Percentiles rank a stretch among this genome's conserved stretches.
phyloP scores from a whole-genome alignment of 352 stramenopile species.

The Globisporangium nagaii region DNA sequence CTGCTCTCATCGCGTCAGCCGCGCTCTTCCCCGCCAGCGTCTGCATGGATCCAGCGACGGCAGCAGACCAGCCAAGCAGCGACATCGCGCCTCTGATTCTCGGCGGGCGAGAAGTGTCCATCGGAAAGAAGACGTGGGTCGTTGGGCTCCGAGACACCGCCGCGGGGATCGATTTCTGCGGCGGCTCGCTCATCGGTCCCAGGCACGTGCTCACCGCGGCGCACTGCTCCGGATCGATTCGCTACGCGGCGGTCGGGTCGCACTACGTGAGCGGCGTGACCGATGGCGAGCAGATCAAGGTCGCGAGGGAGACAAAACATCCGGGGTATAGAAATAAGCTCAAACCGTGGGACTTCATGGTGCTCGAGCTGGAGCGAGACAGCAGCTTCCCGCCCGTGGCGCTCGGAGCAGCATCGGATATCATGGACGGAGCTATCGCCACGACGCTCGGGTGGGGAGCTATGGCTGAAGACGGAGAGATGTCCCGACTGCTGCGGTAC shows the following conservation, averaged over 20 bases:
- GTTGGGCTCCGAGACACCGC: slow-evolving; percentile 15
- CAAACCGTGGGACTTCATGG: slow-evolving; percentile 34
- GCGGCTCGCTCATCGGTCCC: slow-evolving; percentile 41
- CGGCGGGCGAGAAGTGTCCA: slow-evolving; percentile 31
- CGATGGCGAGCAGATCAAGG: slow-evolving; percentile 41
- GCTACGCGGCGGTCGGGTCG: slow-evolving; percentile 45
- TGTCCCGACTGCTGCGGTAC: slow-evolving; percentile 27
- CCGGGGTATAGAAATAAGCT: slow-evolving; percentile 30
- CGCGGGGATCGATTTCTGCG: slow-evolving; percentile 16
- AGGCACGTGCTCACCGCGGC: slow-evolving; percentile 30
- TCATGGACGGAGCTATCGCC: not conserved
- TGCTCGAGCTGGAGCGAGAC: slow-evolving; percentile 40
- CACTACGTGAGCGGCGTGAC: slow-evolving; percentile 40
- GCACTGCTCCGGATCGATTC: not conserved
- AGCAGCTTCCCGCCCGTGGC: slow-evolving; percentile 28
- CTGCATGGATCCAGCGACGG: not conserved
- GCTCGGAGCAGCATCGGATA: slow-evolving; percentile 16
- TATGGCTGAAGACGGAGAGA: slow-evolving; percentile 13
- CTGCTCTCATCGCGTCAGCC: not conserved
- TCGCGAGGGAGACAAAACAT: slow-evolving; percentile 39
- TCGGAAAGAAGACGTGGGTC: slow-evolving; percentile 28
- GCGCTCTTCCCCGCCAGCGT: not conserved
- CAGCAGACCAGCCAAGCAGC: not conserved
- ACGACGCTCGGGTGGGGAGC: slow-evolving; percentile 24
- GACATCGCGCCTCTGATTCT: slow-evolving; percentile 38